phyloP scores from a whole-genome alignment of 192 early-diverging fungal species.

The Rhizoclosmatium globosum region DNA sequence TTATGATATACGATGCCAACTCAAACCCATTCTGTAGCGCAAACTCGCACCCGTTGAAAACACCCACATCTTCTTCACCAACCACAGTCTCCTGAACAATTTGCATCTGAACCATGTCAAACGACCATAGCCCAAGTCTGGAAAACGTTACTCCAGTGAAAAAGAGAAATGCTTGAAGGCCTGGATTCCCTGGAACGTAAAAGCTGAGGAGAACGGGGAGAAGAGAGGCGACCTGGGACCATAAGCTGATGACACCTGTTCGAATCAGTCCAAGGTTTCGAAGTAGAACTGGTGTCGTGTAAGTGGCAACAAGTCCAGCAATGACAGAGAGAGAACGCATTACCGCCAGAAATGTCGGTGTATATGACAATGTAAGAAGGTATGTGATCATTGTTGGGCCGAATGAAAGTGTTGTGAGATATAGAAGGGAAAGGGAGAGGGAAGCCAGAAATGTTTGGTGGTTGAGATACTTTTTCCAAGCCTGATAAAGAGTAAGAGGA shows the following conservation, averaged over 20 bases:
- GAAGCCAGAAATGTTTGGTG: conserved; percentile 49
- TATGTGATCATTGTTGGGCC: conserved; percentile 51
- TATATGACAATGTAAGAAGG: conserved; percentile 42
- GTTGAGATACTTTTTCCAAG: conserved; percentile 32
- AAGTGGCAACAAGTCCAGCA: conserved; percentile 46
- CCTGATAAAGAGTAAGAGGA: neutral
- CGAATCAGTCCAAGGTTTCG: conserved; percentile 42
- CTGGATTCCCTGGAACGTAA: conserved; percentile 26
- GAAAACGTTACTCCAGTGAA: conserved; percentile 46
- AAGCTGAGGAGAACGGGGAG: conserved; percentile 37
- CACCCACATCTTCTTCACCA: conserved; percentile 33
- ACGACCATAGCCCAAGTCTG: conserved; percentile 55
- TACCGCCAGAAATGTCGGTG: conserved; percentile 42
- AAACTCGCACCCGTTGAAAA: conserved; percentile 47
- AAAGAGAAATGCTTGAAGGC: conserved; percentile 32
- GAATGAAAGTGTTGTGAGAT: conserved; percentile 56
- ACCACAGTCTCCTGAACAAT: conserved; percentile 52
- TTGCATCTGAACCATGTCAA: conserved; percentile 57
- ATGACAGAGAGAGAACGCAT: conserved; percentile 46
- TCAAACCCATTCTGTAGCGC: conserved; percentile 57
- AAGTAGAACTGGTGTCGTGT: conserved; percentile 37
- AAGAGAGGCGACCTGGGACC: conserved; percentile 41
- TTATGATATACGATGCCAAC: conserved; percentile 43
- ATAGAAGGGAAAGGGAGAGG: conserved; percentile 51
- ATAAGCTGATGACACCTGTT: conserved; percentile 50